These are phyloP conservation scores for Nakaseomyces bracarensis DNA, from an alignment of 1,139 yeast species.

Conservation along the genomic window DNA sequence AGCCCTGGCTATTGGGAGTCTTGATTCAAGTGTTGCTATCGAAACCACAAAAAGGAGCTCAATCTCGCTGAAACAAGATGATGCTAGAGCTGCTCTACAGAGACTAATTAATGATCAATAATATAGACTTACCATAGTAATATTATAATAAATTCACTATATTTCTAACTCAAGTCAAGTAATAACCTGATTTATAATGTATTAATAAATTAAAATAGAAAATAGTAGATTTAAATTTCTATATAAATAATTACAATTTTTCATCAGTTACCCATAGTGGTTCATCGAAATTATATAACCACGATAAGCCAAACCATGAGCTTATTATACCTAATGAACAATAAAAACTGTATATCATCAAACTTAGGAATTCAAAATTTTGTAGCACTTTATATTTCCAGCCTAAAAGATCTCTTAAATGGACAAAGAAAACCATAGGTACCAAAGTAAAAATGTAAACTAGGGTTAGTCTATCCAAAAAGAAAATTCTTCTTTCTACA, in stretches of 20 bases:
- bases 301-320: conserved; percentile 82
- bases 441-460: conserved; percentile 61
- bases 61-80: conserved; percentile 18
- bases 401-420: conserved; percentile 50
- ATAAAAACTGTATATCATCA: conserved; percentile 78
- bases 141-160: not conserved
- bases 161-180: too few species aligned
- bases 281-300: conserved; percentile 80
- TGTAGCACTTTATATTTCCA: conserved; percentile 38
- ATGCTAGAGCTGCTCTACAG: conserved; percentile 27
- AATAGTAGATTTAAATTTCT: not conserved
- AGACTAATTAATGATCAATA: conserved; percentile 24
- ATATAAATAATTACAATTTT: not conserved
- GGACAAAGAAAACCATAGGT: conserved; percentile 52
- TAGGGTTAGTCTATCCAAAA: conserved; percentile 63
- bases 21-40: conserved; percentile 6
- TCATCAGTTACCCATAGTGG: conserved; percentile 41
- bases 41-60: conserved; percentile 2
- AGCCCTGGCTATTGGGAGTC: not conserved
- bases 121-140: conserved; percentile 1
- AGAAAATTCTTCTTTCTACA: conserved; percentile 42
- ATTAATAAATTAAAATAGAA: too few species aligned
- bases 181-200: too few species aligned
- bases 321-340: conserved; percentile 79
- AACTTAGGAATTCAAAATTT: conserved; percentile 60